Conservation (phyloP, 1,139 yeast genomes). For the Spencermartinsiella ligniputridi region DNA sequence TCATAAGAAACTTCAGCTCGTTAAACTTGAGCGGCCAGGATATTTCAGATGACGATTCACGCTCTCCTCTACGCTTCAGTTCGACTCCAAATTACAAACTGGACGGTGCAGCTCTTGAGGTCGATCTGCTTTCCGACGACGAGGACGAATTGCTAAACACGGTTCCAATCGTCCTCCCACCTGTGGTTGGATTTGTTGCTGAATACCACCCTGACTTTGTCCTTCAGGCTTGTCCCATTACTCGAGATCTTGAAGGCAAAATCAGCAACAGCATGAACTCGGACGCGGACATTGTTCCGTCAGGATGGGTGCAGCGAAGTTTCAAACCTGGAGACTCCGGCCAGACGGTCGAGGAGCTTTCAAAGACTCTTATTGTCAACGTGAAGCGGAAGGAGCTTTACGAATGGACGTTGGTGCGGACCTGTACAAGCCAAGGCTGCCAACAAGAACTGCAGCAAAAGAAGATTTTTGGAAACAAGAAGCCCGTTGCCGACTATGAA, state of each 20-base stretch:
- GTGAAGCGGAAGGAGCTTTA: conserved; percentile 16
- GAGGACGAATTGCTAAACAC: conserved; percentile 6
- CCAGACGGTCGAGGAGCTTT: conserved; percentile 1
- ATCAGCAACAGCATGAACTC: conserved; percentile 24
- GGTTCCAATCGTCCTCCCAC: conserved; percentile 24
- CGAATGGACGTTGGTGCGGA: conserved; percentile 13
- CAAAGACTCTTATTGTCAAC: conserved; percentile 16
- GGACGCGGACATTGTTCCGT: conserved; percentile 17
- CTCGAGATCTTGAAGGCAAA: conserved; percentile 24
- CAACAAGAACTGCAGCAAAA: conserved; percentile 13
- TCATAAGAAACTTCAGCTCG: conserved; percentile 2
- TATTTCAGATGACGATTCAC: background rate
- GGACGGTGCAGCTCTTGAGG: conserved; percentile 2
- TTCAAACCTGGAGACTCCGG: background rate
- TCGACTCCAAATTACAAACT: background rate
- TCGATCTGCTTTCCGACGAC: conserved; percentile 14
- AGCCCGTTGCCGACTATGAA: conserved; percentile 6
- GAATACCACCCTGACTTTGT: conserved; percentile 30
- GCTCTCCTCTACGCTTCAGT: background rate
- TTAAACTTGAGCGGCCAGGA: background rate
- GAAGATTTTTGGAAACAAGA: conserved; percentile 13
- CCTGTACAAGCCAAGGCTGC: conserved; percentile 5
- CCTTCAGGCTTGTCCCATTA: conserved; percentile 26
- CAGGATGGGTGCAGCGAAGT: conserved; percentile 2
- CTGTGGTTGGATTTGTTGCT: conserved; percentile 28